Base-by-base conservation (phyloP, 306 rosid genomes). In the Gastrolobium bilobum region DNA sequence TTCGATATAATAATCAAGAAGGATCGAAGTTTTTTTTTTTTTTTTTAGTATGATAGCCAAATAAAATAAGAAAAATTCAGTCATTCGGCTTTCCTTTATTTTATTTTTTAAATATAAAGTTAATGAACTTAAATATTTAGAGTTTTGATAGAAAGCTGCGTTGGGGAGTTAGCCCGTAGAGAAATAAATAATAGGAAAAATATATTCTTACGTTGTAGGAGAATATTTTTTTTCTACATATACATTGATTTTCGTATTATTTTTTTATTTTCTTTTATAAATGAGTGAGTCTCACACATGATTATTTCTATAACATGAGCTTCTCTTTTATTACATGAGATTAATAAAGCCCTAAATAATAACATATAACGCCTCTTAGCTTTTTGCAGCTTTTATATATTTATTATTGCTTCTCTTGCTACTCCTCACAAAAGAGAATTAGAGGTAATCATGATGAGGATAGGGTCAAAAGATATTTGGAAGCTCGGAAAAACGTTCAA, bases 391-490 rank as follows among this genome's bases (percentile, higher is more conserved):
- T 62, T 76, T 76, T 20, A 0, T 34, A 62, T 10, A 48, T 43
- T 6, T 58, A 29, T 67, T 6, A 4, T 51, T 34, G n/a, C 13
- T 39, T 2, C 15, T 48, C 11, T 4, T 9, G 2, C 10, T 20
- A 8, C 8, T 20, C 1, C 53, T 50, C 31, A 8, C 37, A 31
- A 80, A 26, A 40, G 81, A 51, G 84, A 44, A 61, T 69, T 68
- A 11, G 79, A 77, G 58, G 81, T 60, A 81, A 76, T 77, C 54
- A 85, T 40, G 69, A 81, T 35, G 62, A 29, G 37, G 31, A n/a
- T 10, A 10, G 10, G 59, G 81, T 70, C 79, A 82, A 73, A 81
- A 79, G 82, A 9, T 47, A 31, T 6, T 75, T 60, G 67, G 83
- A 73, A 85, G 65, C 75, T 61, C 4, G 48, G 51, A 80, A 74